These are phyloP conservation scores for Neohortaea acidophila DNA, from an alignment of 495 filamentous ascomycete species.

Conservation along the genomic window DNA sequence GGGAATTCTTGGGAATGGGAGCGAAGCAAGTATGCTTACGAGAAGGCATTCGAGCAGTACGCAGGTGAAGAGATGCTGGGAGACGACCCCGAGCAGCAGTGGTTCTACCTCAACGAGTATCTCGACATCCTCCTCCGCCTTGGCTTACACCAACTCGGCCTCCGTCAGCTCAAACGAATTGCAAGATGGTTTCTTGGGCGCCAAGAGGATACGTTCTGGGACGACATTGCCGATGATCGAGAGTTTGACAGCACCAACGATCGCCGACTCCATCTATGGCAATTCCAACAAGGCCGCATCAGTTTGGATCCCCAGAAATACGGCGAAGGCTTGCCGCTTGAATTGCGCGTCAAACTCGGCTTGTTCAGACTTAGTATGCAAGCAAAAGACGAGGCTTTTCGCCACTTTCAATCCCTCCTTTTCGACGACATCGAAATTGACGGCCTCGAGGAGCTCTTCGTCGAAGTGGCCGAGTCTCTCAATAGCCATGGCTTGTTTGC, in stretches of 20 bases:
- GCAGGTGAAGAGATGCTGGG: conserved; percentile 33
- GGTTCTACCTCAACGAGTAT: conserved; percentile 74
- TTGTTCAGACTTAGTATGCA: conserved; percentile 55
- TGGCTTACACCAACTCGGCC: conserved; percentile 35
- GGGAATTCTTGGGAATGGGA: conserved; percentile 41
- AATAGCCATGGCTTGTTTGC: conserved; percentile 38
- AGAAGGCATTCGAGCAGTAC: conserved; percentile 41
- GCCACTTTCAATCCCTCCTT: conserved; percentile 43
- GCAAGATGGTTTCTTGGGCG: conserved; percentile 73
- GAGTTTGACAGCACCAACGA: conserved; percentile 75
- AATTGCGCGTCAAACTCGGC: conserved; percentile 75
- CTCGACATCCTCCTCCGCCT: conserved; percentile 50
- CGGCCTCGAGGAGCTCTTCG: conserved; percentile 45
- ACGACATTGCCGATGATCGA: conserved; percentile 65
- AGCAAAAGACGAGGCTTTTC: conserved; percentile 58
- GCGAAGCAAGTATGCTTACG: conserved; percentile 46
- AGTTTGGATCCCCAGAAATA: conserved; percentile 39
- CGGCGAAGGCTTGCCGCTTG: conserved; percentile 57
- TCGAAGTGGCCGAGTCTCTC: conserved; percentile 55
- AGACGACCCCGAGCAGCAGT: conserved; percentile 47
- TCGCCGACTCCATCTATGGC: conserved; percentile 41
- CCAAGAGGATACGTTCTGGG: conserved; percentile 61
- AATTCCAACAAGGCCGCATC: conserved; percentile 40
- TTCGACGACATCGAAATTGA: conserved; percentile 47
- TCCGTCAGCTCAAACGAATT: conserved; percentile 50